A percentile compares a stretch with the other conserved stretches of the same genome.
phyloP scores from a whole-genome alignment of 2,329 filamentous ascomycete species.

The Camptophora hylomeconis region DNA sequence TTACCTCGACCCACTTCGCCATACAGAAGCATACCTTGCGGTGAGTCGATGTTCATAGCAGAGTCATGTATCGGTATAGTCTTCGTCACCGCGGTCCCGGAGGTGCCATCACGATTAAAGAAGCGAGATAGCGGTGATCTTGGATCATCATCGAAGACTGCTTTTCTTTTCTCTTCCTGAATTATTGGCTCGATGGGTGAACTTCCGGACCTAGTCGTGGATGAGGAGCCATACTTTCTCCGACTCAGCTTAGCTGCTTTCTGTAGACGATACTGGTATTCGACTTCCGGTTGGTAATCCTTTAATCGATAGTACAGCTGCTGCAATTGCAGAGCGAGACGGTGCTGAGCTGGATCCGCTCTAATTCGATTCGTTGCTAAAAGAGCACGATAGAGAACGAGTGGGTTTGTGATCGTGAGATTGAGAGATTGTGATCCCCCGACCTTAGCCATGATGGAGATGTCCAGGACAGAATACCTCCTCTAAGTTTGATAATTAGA shows the following conservation, averaged over 20 bases:
- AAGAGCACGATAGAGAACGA: conserved; percentile 63
- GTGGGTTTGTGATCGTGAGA: conserved; percentile 41
- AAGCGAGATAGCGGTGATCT: conserved; percentile 34
- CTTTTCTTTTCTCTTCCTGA: conserved; percentile 5
- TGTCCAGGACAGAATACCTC: too few species aligned
- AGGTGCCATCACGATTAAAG: conserved; percentile 39
- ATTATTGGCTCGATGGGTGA: too few species aligned
- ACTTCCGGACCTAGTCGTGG: conserved; percentile 25
- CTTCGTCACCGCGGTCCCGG: conserved; percentile 49
- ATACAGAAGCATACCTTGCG: conserved; percentile 62
- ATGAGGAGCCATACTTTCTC: conserved; percentile 25
- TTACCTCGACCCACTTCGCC: conserved; percentile 76
- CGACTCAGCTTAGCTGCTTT: conserved; percentile 23
- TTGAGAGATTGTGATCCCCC: too few species aligned
- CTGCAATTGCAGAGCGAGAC: conserved; percentile 61
- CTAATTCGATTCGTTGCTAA: conserved; percentile 53
- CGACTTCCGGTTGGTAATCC: conserved; percentile 60
- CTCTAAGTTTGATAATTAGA: too few species aligned
- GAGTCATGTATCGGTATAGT: conserved; percentile 59
- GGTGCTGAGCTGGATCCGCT: conserved; percentile 59
- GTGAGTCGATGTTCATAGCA: conserved; percentile 58
- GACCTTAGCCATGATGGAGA: too few species aligned
- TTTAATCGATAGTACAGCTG: conserved; percentile 64
- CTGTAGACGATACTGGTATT: conserved; percentile 54
- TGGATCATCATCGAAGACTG: conserved; percentile 14